Base-by-base conservation (phyloP, 768 basidiomycete genomes). In the Tremella yokohamensis region DNA sequence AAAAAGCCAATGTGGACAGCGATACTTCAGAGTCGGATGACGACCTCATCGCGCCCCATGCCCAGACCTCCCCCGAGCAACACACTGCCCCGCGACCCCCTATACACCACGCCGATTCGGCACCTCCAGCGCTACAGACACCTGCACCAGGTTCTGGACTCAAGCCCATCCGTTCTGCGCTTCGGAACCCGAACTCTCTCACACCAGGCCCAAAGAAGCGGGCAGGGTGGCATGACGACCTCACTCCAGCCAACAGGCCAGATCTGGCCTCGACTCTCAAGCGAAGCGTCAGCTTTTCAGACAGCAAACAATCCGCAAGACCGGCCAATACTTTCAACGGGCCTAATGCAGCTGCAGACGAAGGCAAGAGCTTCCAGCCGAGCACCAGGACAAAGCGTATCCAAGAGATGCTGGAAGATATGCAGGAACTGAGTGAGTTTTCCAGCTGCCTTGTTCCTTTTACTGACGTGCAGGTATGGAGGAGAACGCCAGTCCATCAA, bases 211-310 rank as follows among this genome's bases (percentile, higher is more conserved):
- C 56, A 9, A 65, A 68, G 53, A 72, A 72, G 47, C 57, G 62
- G 8, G 52, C 68, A 3, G 63, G 61, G 19, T 72, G 65, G 65
- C 60, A 64, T 8, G 64, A 63, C 24, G 64, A 62, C 13, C 25
- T 66, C n/a, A 65, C 68, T 12, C 68, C 69, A 2, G 61, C 58
- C 1, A 55, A 61, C 12, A 24, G 7, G 42, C 58, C n/a, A 49
- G 39, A 4, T 50, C 59, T 22, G 56, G 57, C 48, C 11, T 63
- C 60, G 52, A 64, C 60, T 7, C 57, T 52, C 1, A 70, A 65
- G 38, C 57, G 77, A n/a, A 74, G 70, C 42, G 94, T 99, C 57
- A 94, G 90, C 75, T 99, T 99, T 79, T 96, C 92, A 22, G 96
- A 99, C 72, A 96, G 96, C 4, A 87, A 85, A 72, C 29, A 4